Conservation (phyloP, 805 yeast genomes). For the Wickerhamiella allomyrinae region DNA sequence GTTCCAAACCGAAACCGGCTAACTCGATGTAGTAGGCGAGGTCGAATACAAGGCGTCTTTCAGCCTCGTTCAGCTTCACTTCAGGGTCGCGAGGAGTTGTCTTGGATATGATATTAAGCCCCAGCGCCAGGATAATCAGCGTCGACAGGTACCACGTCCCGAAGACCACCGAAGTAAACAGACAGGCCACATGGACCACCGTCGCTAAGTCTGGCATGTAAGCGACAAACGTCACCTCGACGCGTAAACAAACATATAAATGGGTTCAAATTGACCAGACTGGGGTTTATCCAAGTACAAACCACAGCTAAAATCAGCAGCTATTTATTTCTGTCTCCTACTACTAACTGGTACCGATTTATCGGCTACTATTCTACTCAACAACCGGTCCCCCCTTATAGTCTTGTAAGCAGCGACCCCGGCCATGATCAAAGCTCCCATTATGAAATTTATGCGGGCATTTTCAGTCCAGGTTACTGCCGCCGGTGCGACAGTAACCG, state of each 20-base stretch:
- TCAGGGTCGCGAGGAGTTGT: conserved; percentile 7
- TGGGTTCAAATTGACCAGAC: no score
- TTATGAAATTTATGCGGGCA: conserved; percentile 1
- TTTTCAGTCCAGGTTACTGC: neutral
- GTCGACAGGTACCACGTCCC: conserved; percentile 14
- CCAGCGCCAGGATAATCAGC: conserved; percentile 17
- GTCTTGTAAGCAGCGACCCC: no score
- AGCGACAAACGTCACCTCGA: no score
- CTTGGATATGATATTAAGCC: conserved; percentile 4
- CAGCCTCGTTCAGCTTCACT: conserved; percentile 22
- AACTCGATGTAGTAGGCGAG: conserved; percentile 54
- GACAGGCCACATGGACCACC: conserved; percentile 1
- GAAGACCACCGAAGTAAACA: conserved; percentile 17
- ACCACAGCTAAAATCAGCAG: no score
- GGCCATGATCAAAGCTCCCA: no score
- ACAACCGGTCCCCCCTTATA: no score
- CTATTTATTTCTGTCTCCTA: no score
- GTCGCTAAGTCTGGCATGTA: neutral
- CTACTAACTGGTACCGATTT: no score
- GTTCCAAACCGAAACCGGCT: conserved; percentile 44
- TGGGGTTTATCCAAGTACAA: no score
- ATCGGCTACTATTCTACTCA: no score
- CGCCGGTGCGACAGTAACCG: neutral
- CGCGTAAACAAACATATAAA: no score
- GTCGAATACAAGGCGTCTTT: conserved; percentile 33